A percentile compares a stretch with the other conserved stretches of the same genome.
Evolutionary conservation across 108 stramenopile species (phyloP).

Genomic region (Fragilaria radians): DNA sequence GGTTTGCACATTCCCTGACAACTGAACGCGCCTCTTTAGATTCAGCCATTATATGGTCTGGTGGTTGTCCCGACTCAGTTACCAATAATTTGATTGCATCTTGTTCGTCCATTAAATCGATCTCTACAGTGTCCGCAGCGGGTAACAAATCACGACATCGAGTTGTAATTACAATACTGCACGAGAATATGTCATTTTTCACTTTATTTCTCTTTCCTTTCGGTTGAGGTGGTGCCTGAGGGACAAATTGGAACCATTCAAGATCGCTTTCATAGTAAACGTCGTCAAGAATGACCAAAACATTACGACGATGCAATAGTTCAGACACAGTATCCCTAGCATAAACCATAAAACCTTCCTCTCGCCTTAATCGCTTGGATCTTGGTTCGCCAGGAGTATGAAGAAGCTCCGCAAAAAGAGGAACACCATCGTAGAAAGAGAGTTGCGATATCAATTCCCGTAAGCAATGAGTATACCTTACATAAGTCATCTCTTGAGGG

Average conservation of each 20-base stretch:
- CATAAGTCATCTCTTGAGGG: conserved; percentile 38
- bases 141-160: conserved; percentile 30
- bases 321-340: conserved; percentile 56
- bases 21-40: conserved; percentile 34
- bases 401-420: conserved; percentile 46
- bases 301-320: conserved; percentile 35
- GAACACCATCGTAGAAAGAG: conserved; percentile 38
- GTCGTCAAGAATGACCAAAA: conserved; percentile 68
- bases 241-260: conserved; percentile 63
- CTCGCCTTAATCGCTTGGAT: conserved; percentile 40
- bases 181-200: not conserved
- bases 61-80: conserved; percentile 51
- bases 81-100: conserved; percentile 55
- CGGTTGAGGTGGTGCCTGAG: not conserved
- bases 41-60: conserved; percentile 42
- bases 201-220: not conserved
- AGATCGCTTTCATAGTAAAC: conserved; percentile 56
- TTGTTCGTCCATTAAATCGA: conserved; percentile 52
- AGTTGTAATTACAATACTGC: conserved; percentile 41
- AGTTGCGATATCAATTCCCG: conserved; percentile 37
- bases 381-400: conserved; percentile 48
- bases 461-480: conserved; percentile 41
- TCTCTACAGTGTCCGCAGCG: conserved; percentile 49
- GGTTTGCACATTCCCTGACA: conserved; percentile 56
- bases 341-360: conserved; percentile 66